A percentile compares a stretch with the other conserved stretches of the same genome.
These are phyloP conservation scores for Phytophthora ohioensis DNA, from an alignment of 352 stramenopile species.

Conservation along the genomic window DNA sequence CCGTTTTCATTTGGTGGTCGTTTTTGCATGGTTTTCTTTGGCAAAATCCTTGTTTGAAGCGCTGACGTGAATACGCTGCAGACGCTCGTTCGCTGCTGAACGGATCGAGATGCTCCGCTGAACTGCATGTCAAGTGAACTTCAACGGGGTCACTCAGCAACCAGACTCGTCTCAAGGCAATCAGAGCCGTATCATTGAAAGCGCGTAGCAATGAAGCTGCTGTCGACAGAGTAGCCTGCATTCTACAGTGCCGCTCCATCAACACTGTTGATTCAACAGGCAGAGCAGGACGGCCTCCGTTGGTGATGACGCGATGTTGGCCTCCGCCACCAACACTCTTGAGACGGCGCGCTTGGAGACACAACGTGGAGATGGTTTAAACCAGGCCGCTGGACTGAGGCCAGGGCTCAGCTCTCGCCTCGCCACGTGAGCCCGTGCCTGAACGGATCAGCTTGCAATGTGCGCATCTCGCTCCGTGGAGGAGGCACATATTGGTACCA, in stretches of 20 bases:
- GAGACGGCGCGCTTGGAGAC: neutral
- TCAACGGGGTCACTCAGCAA: too few species aligned
- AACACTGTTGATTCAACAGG: neutral
- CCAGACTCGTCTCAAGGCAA: too few species aligned
- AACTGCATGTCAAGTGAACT: too few species aligned
- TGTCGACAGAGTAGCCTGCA: neutral
- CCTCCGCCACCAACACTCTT: neutral
- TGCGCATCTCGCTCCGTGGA: neutral
- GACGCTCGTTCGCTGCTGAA: too few species aligned
- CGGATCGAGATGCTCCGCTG: too few species aligned
- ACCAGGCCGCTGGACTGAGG: slow-evolving; percentile 1
- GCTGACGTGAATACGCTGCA: neutral
- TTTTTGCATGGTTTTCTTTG: neutral
- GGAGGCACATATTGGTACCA: too few species aligned
- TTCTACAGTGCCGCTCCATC: neutral
- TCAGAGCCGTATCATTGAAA: too few species aligned
- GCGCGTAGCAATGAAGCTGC: too few species aligned
- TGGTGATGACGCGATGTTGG: neutral
- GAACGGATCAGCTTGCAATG: neutral
- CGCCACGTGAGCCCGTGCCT: neutral
- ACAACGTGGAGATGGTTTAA: neutral
- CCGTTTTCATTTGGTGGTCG: neutral
- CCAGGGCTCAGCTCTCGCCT: neutral
- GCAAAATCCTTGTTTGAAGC: neutral
- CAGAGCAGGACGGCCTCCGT: too few species aligned